These are phyloP conservation scores for Colletotrichum sp. DNA, from an alignment of 2,329 filamentous ascomycete genomes.

Conservation along the genomic window DNA sequence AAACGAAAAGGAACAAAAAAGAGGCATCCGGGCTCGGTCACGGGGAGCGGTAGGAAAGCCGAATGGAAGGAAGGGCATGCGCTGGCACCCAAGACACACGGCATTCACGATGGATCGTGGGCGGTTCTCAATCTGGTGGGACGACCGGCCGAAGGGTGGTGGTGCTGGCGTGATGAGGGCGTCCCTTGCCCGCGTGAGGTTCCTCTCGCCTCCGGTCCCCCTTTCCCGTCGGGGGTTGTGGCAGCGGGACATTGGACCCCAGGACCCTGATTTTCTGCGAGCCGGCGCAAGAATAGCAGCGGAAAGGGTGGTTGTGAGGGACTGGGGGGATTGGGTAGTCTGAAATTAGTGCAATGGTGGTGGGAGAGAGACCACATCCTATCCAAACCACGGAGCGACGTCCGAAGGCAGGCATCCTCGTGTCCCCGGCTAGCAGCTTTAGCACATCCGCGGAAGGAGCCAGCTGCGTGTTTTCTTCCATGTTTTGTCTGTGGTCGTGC, in stretches of 20 bases:
- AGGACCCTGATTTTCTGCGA: constrained; percentile 6
- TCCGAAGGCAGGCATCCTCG: neutral
- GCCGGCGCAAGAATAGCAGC: neutral
- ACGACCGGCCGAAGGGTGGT: neutral
- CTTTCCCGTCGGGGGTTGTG: neutral
- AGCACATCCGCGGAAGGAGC: neutral
- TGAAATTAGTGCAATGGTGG: neutral
- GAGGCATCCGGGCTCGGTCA: neutral
- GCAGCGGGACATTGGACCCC: neutral
- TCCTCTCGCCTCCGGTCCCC: neutral
- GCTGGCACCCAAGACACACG: neutral
- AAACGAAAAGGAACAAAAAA: neutral
- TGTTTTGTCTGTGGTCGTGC: neutral
- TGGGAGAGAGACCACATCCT: neutral
- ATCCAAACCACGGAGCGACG: neutral
- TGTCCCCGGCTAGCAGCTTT: neutral
- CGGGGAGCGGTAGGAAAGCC: neutral
- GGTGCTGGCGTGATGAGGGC: neutral
- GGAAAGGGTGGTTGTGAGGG: neutral
- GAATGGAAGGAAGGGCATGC: neutral
- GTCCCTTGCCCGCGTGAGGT: neutral
- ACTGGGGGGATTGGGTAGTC: neutral
- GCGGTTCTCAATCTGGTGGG: neutral
- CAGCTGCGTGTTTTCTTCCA: neutral
- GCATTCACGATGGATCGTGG: neutral